Evolutionary conservation across 108 stramenopile genomes (phyloP).

Genomic region (Skeletonema grethae): DNA sequence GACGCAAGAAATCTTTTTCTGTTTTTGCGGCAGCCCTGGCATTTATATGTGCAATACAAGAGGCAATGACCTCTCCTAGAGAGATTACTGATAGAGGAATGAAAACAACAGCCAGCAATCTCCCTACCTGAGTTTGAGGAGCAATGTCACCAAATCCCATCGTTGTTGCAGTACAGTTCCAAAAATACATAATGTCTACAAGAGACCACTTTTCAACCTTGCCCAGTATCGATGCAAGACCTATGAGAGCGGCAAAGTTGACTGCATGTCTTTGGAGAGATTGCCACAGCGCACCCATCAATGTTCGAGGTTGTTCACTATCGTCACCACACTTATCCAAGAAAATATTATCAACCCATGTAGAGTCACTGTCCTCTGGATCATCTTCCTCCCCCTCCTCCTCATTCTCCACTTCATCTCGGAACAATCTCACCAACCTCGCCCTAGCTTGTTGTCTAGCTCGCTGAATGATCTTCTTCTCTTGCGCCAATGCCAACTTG

Average conservation of each 20-base stretch:
- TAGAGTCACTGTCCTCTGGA: not conserved
- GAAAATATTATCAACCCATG: not conserved
- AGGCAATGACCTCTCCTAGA: conserved; percentile 57
- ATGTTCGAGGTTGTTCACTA: conserved; percentile 6
- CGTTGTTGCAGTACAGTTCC: conserved; percentile 63
- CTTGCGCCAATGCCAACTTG: conserved; percentile 15
- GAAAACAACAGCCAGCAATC: conserved; percentile 50
- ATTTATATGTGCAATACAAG: conserved; percentile 50
- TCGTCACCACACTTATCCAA: conserved; percentile 2
- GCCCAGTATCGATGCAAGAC: conserved; percentile 47
- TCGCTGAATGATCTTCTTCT: conserved; percentile 5
- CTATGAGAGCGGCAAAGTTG: conserved; percentile 4
- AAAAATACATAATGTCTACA: conserved; percentile 54
- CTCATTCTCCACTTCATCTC: not conserved
- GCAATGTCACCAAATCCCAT: conserved; percentile 63
- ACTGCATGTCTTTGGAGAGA: not conserved
- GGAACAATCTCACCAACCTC: conserved; percentile 6
- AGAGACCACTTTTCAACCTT: conserved; percentile 38
- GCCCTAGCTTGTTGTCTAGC: conserved; percentile 16
- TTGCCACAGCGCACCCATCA: conserved; percentile 5
- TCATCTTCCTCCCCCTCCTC: conserved; percentile 8
- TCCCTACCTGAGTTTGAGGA: conserved; percentile 30
- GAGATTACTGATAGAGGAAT: conserved; percentile 67
- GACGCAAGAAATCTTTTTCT: conserved; percentile 34
- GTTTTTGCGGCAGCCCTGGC: conserved; percentile 25